A percentile compares a stretch with the other conserved stretches of the same genome.
These are phyloP conservation scores for Euphorbia lathyris DNA, from an alignment of 345 rosid species.

Conservation along the genomic window DNA sequence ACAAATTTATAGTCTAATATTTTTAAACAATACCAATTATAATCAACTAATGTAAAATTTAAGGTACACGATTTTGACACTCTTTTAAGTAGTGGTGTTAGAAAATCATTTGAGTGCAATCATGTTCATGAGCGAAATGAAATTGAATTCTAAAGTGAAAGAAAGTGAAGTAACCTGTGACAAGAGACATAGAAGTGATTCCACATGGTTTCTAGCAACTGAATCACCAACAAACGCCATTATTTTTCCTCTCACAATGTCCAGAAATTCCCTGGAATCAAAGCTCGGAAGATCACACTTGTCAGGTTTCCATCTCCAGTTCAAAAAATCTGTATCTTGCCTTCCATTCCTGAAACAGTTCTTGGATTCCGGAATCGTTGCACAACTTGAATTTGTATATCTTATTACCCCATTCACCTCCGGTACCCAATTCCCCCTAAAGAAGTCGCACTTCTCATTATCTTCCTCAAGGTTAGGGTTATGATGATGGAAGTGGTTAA, in stretches of 20 bases:
- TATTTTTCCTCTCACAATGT: constrained; percentile 59
- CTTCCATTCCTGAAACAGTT: constrained; percentile 75
- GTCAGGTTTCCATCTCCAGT: constrained; percentile 94
- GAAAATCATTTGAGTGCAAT: too few relatives aligned
- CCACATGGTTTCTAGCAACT: constrained; percentile 85
- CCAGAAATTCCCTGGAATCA: constrained; percentile 48
- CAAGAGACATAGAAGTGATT: constrained; percentile 78
- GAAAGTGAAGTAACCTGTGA: constrained; percentile 46
- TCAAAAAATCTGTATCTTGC: constrained; percentile 54
- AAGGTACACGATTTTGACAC: too few relatives aligned
- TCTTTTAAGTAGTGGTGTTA: too few relatives aligned
- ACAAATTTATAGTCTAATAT: too few relatives aligned
- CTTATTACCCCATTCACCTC: constrained; percentile 39
- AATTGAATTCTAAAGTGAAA: too few relatives aligned
- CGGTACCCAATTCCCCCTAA: constrained; percentile 63
- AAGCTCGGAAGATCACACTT: constrained; percentile 66
- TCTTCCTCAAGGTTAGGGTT: constrained; percentile 7
- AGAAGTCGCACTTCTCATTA: constrained; percentile 59
- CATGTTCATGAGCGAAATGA: neutral
- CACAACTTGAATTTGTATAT: constrained; percentile 66
- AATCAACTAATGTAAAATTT: too few relatives aligned
- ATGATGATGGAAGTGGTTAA: constrained; percentile 19
- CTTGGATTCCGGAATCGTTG: constrained; percentile 66
- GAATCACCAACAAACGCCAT: constrained; percentile 84
- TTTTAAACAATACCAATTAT: too few relatives aligned